Base-by-base conservation (phyloP, 2,329 filamentous ascomycete species). In the Cytospora leucostoma region DNA sequence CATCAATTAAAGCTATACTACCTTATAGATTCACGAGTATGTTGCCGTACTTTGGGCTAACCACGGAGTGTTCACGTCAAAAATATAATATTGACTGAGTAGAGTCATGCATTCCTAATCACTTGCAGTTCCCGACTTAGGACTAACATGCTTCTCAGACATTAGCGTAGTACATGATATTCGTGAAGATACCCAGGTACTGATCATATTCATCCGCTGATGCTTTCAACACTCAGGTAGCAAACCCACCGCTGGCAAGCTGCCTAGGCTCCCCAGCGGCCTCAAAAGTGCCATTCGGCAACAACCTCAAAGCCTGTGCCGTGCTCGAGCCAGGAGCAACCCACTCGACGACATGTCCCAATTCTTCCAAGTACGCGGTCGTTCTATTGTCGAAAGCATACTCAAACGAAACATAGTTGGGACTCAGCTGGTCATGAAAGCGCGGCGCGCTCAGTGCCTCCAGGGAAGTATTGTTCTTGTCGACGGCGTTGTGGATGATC, bases 371-470 rank as follows among this genome's bases (percentile, higher is more conserved):
- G 65, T 83, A 88, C 2, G 79, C 83, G 6, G 86, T 84, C 0
- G 87, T 90, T 1, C 69, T 71, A 66, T 89, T 88, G 68, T 91
- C 82, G 68, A 90, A 96, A 0, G 74, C 74, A 37, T 84, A 85
- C 75, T 96, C 92, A 59, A 95, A 88, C 0, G 77, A 78, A 1
- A 88, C 82, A 56, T 77, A 76, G 69, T 92, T 88, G 0, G 92
- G 93, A 59, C 92, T 79, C 11, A 96, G 79, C 76, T 96, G 93
- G 71, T 96, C 91, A 71, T 96, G 93, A 27, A 96, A 77, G 10
- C 93, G 80, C 0, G 90, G 90, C 70, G 83, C 75, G 0, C 79
- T 80, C 15, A 96, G 79, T 0, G 91, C 89, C 57, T 89, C 78
- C 0, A 77, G 74, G 6, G 88, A 80, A 0, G 82, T 84, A 75